Conservation (phyloP, 441 rosid species). For the Macaranga tanarius region DNA sequence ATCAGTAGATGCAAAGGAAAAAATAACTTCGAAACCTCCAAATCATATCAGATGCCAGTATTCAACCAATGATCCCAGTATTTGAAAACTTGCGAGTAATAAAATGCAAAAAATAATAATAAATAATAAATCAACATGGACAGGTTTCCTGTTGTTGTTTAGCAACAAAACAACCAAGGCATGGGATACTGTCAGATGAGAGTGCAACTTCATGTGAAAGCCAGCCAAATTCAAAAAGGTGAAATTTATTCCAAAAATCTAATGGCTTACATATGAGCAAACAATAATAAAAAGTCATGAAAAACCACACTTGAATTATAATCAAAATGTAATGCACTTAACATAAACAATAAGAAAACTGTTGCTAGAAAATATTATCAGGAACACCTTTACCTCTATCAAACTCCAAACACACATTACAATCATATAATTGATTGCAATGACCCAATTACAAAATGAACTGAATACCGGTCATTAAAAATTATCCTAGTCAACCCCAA, state of each 20-base stretch:
- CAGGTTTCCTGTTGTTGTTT: too few species aligned
- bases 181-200: not conserved
- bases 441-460: not conserved
- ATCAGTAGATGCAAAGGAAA: not conserved
- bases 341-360: not conserved
- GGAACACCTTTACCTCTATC: too few species aligned
- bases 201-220: too few species aligned
- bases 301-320: too few species aligned
- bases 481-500: not conserved
- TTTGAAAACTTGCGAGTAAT: not conserved
- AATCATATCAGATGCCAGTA: not conserved
- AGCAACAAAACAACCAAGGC: not conserved
- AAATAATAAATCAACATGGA: not conserved
- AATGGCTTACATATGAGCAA: too few species aligned
- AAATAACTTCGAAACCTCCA: too few species aligned
- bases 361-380: not conserved
- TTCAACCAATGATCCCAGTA: not conserved
- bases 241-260: not conserved
- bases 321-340: not conserved
- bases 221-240: too few species aligned
- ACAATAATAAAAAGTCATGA: not conserved
- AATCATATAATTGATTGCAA: not conserved
- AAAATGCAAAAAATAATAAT: not conserved
- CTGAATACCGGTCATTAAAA: not conserved
- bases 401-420: too few species aligned